Percentiles rank a stretch among this genome's conserved stretches.
Evolutionary conservation across 208 protist species (phyloP).

Genomic region (Leishmania tarentolae): DNA sequence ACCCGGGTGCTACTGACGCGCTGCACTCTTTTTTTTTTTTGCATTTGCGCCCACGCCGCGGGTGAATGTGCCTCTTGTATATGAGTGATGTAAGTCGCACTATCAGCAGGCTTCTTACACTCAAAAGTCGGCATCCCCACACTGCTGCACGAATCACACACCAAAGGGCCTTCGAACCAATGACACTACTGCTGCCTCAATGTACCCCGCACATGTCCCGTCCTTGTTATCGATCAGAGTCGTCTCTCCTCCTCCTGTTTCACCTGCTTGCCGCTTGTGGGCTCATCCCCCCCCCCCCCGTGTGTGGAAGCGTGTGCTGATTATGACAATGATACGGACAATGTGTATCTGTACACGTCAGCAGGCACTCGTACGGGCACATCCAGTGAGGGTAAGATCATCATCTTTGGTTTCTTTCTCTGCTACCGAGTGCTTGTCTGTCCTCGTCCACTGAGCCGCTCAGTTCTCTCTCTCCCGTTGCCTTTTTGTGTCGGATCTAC

Average conservation of each 20-base stretch:
- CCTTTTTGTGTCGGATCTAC: neutral
- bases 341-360: neutral
- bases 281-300: neutral
- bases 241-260: neutral
- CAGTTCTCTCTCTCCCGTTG: no score
- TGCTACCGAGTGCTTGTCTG: neutral
- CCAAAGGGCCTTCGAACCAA: neutral
- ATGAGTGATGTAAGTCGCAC: no score
- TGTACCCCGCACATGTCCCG: neutral
- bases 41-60: neutral
- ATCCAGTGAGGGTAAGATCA: neutral
- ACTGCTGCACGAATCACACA: neutral
- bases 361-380: neutral
- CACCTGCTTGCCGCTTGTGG: neutral
- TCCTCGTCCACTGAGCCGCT: neutral
- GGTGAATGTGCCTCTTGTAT: no score
- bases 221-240: neutral
- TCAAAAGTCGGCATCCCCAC: neutral
- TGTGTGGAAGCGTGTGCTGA: neutral
- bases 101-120: no score
- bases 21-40: neutral
- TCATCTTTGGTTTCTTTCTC: neutral
- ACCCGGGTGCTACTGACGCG: neutral
- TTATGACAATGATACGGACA: neutral
- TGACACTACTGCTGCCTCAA: neutral